Conservation (phyloP, 129 eudicot genomes). For the carrot (Daucus carota) region DNA sequence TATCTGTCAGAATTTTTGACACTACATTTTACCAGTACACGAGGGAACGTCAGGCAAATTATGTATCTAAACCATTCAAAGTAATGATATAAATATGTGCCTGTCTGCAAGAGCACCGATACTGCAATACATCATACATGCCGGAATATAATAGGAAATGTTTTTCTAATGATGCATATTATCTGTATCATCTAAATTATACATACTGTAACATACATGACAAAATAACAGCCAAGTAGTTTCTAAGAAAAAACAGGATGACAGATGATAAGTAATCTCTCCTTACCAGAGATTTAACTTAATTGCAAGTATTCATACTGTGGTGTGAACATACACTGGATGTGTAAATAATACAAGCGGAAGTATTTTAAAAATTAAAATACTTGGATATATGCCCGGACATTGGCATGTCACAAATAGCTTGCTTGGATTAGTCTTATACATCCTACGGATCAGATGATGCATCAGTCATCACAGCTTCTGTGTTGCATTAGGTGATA, state of each 20-base stretch:
- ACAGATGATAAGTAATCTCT: neutral
- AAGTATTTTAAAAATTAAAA: too few relatives aligned
- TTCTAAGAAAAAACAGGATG: too few relatives aligned
- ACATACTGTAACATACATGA: neutral
- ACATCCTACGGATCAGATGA: neutral
- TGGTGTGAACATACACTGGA: neutral
- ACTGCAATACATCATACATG: neutral
- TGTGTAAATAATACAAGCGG: neutral
- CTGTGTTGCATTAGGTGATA: neutral
- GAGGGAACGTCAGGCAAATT: too few relatives aligned
- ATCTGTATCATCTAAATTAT: too few relatives aligned
- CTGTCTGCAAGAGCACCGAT: neutral
- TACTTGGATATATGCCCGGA: neutral
- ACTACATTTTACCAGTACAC: too few relatives aligned
- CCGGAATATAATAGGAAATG: neutral
- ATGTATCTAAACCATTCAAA: neutral
- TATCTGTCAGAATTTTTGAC: neutral
- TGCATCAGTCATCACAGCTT: neutral
- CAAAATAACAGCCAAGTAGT: neutral
- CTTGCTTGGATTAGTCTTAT: neutral
- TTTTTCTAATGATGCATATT: neutral
- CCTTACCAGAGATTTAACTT: neutral
- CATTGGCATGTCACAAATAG: too few relatives aligned
- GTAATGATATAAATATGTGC: neutral
- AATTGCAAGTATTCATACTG: neutral